A percentile compares a stretch with the other conserved stretches of the same genome.
Evolutionary conservation across 441 rosid species (phyloP).

Genomic region (Erysimum cheiri): DNA sequence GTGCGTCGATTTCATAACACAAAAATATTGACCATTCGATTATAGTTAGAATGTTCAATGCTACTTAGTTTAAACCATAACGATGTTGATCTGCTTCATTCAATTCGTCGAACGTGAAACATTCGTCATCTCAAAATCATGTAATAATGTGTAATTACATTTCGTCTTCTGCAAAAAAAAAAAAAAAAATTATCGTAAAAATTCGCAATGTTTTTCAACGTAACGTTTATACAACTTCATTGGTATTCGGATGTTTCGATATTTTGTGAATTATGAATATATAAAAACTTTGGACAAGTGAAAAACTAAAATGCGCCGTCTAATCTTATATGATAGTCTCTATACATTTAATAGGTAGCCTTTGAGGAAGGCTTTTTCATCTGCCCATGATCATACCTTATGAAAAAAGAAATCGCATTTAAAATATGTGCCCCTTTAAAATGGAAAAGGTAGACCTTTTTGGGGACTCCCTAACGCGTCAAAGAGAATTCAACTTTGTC

Average conservation of each 20-base stretch:
- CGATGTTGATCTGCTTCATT: too few species aligned
- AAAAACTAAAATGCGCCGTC: neutral
- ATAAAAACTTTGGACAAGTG: neutral
- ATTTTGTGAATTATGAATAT: constrained; percentile 1
- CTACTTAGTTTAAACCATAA: too few species aligned
- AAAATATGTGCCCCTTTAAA: constrained; percentile 16
- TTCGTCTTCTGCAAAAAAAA: too few species aligned
- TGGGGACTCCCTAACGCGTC: constrained; percentile 30
- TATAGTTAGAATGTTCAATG: too few species aligned
- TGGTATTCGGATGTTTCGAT: neutral
- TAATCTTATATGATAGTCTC: neutral
- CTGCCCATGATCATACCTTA: constrained; percentile 14
- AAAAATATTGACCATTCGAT: too few species aligned
- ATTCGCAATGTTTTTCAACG: too few species aligned
- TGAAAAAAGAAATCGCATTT: constrained; percentile 7
- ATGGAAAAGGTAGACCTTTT: constrained; percentile 27
- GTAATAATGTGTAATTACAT: too few species aligned
- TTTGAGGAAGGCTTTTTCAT: constrained; percentile 9
- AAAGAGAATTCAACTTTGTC: constrained; percentile 42
- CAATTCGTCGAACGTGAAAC: too few species aligned
- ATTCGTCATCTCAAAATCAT: too few species aligned
- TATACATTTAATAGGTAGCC: neutral
- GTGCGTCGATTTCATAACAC: too few species aligned
- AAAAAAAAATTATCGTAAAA: too few species aligned
- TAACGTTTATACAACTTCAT: too few species aligned